phyloP scores from a whole-genome alignment of 768 basidiomycete species.

The Obba rivulosa region DNA sequence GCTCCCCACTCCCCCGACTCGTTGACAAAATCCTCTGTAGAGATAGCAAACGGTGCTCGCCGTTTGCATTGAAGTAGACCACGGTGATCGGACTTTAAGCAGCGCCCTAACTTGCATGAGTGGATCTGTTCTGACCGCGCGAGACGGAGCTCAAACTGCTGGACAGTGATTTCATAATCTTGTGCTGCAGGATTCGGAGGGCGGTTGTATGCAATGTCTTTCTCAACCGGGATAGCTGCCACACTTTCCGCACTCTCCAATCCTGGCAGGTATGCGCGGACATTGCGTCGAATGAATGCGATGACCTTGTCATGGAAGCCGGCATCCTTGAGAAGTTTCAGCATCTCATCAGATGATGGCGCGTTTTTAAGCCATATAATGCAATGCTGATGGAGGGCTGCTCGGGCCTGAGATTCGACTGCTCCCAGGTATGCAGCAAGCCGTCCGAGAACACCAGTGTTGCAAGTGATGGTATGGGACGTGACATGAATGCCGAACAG shows the following conservation, averaged over 20 bases:
- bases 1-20: conserved; percentile 15
- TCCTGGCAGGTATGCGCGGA: conserved; percentile 27
- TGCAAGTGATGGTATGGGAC: neutral
- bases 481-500: conserved; percentile 30
- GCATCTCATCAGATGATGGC: conserved; percentile 27
- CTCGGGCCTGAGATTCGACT: conserved; percentile 38
- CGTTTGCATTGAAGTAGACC: conserved; percentile 18
- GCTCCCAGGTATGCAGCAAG: conserved; percentile 31
- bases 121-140: conserved; percentile 17
- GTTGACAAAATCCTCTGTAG: conserved; percentile 6
- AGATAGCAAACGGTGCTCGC: conserved; percentile 15
- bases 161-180: conserved; percentile 12
- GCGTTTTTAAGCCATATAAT: conserved; percentile 31
- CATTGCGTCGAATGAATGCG: conserved; percentile 25
- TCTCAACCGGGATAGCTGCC: conserved; percentile 17
- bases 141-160: conserved; percentile 10
- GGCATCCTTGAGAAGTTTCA: conserved; percentile 15
- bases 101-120: conserved; percentile 10
- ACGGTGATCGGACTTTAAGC: conserved; percentile 4
- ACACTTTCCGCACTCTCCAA: conserved; percentile 17
- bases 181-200: conserved; percentile 26
- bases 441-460: conserved; percentile 29
- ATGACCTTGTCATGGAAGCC: conserved; percentile 24
- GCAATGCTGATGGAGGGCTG: conserved; percentile 36
- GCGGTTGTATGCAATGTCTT: conserved; percentile 26